Evolutionary conservation across 169 alveolate species (phyloP).

Genomic region (Cytauxzoon felis): DNA sequence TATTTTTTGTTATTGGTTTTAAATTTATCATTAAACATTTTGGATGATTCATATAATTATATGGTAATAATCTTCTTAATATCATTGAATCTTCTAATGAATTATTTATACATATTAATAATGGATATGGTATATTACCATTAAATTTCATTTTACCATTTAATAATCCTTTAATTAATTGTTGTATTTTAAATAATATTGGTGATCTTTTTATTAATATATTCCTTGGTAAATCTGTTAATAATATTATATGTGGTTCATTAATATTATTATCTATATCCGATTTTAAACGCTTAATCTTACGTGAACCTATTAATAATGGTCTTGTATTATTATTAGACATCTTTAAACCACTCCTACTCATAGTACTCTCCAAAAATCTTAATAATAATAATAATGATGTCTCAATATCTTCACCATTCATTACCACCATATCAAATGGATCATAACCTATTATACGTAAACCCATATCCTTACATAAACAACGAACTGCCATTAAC

Average conservation of each 20-base stretch:
- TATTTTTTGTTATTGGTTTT: slow-evolving; percentile 36
- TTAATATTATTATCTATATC: not conserved
- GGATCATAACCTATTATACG: slow-evolving; percentile 57
- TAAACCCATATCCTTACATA: slow-evolving; percentile 31
- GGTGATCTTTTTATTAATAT: slow-evolving; percentile 11
- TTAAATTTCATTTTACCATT: slow-evolving; percentile 5
- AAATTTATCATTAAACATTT: slow-evolving; percentile 34
- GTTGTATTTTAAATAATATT: slow-evolving; percentile 9
- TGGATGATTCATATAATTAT: slow-evolving; percentile 38
- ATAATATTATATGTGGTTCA: slow-evolving; percentile 39
- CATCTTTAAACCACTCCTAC: slow-evolving; percentile 40
- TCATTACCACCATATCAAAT: slow-evolving; percentile 21
- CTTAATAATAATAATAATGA: slow-evolving; percentile 14
- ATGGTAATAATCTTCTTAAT: slow-evolving; percentile 42
- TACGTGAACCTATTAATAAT: not conserved
- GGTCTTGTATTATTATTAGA: not conserved
- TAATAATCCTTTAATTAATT: slow-evolving; percentile 12
- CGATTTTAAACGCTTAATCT: slow-evolving; percentile 11
- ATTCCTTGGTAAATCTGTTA: slow-evolving; percentile 44
- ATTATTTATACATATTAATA: slow-evolving; percentile 41
- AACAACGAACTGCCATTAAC: slow-evolving; percentile 40
- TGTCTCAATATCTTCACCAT: slow-evolving; percentile 12
- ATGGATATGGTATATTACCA: slow-evolving; percentile 24
- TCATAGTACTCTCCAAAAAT: slow-evolving; percentile 35
- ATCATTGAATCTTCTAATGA: slow-evolving; percentile 33